A percentile compares a stretch with the other conserved stretches of the same genome.
phyloP scores from a whole-genome alignment of 495 filamentous ascomycete species.

The Aspergillus haitiensis region DNA sequence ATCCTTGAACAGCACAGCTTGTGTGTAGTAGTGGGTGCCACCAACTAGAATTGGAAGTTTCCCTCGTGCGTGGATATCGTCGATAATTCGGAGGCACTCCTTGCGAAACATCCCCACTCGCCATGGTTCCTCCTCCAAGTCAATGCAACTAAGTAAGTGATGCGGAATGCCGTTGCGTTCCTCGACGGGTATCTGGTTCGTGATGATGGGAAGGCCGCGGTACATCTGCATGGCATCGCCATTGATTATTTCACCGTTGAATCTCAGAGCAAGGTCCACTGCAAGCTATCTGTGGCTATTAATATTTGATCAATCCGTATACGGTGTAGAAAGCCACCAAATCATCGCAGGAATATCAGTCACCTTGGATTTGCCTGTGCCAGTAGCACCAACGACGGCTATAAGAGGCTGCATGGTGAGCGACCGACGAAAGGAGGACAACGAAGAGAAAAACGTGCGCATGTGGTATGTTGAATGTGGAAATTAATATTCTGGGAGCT shows the following conservation, averaged over 20 bases:
- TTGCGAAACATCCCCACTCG: constrained; percentile 69
- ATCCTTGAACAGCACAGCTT: constrained; percentile 78
- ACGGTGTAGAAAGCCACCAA: not conserved
- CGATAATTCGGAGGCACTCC: constrained; percentile 66
- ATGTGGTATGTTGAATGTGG: constrained; percentile 7
- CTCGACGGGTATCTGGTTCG: constrained; percentile 78
- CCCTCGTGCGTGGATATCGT: constrained; percentile 72
- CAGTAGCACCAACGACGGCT: constrained; percentile 86
- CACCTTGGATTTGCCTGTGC: constrained; percentile 98
- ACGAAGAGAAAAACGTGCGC: constrained; percentile 11
- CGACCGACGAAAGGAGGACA: constrained; percentile 19
- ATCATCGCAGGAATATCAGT: constrained; percentile 7
- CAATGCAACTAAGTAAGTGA: constrained; percentile 79
- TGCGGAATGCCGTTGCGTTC: constrained; percentile 85
- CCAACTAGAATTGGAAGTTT: constrained; percentile 89
- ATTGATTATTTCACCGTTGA: constrained; percentile 96
- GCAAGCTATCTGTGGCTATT: constrained; percentile 69
- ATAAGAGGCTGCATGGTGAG: constrained; percentile 62
- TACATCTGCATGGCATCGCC: constrained; percentile 99
- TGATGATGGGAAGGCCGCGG: constrained; percentile 86
- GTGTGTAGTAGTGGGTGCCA: constrained; percentile 92
- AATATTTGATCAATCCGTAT: constrained; percentile 15
- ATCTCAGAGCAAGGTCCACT: constrained; percentile 77
- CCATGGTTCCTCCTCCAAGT: constrained; percentile 76
- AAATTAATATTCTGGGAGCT: constrained; percentile 14